phyloP scores from a whole-genome alignment of 305 asterid species.

The Solanum hybrid region DNA sequence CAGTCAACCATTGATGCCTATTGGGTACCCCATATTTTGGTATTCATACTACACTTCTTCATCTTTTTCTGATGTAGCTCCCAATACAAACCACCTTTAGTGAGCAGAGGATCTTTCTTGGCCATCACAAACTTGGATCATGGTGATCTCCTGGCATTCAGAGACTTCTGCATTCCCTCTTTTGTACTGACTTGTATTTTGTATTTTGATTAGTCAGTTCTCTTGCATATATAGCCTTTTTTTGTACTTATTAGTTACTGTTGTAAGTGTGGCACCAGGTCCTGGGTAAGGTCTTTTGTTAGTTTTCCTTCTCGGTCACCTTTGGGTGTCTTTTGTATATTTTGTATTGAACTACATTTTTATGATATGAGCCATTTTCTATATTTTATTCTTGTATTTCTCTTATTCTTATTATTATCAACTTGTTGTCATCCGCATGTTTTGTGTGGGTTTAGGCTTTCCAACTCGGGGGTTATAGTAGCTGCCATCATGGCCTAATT shows the following conservation, averaged over 20 bases:
- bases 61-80: neutral
- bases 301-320: neutral
- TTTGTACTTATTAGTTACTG: neutral
- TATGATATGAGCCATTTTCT: neutral
- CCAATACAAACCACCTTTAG: neutral
- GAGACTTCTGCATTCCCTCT: neutral
- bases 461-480: neutral
- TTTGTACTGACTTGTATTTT: neutral
- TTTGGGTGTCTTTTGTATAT: neutral
- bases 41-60: neutral
- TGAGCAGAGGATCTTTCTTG: neutral
- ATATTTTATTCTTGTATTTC: too few species aligned
- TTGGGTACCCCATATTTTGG: neutral
- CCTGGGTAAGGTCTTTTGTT: neutral
- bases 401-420: neutral
- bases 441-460: neutral
- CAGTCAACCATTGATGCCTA: neutral
- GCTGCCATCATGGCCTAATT: neutral
- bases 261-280: neutral
- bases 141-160: neutral
- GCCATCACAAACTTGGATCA: neutral
- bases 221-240: neutral
- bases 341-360: neutral
- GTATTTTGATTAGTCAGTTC: neutral
- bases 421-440: neutral